These are phyloP conservation scores for Candida silvicultrix DNA, from an alignment of 805 yeast species.

Conservation along the genomic window DNA sequence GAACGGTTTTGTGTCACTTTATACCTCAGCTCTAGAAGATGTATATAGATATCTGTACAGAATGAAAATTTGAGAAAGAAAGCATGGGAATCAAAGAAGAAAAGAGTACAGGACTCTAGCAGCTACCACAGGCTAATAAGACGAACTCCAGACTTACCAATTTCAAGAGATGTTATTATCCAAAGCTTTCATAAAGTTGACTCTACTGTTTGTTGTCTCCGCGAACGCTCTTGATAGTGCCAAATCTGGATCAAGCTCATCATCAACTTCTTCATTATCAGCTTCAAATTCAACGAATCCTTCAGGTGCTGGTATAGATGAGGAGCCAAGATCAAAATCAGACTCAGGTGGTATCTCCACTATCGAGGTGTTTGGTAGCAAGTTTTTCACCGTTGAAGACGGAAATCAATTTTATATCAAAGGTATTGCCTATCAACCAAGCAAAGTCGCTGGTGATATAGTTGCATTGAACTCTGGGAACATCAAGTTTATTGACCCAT, in stretches of 20 bases:
- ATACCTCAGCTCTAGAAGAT: too few species aligned
- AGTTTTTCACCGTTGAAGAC: slow-evolving; percentile 65
- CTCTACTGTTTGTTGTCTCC: neutral
- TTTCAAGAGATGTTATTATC: neutral
- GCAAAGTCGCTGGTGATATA: slow-evolving; percentile 33
- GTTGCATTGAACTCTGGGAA: slow-evolving; percentile 12
- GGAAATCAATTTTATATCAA: slow-evolving; percentile 82
- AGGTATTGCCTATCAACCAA: slow-evolving; percentile 85
- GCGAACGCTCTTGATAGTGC: neutral
- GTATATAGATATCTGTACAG: too few species aligned
- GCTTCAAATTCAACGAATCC: neutral
- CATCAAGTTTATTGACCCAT: slow-evolving; percentile 56
- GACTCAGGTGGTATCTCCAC: slow-evolving; percentile 21
- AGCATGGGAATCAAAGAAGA: neutral
- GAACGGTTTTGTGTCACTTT: neutral
- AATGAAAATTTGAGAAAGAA: too few species aligned
- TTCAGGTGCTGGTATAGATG: neutral
- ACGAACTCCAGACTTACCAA: too few species aligned
- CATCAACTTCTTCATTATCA: neutral
- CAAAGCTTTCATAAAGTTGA: neutral
- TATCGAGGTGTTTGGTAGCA: slow-evolving; percentile 63
- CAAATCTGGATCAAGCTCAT: neutral
- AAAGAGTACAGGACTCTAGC: too few species aligned
- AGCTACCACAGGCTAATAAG: too few species aligned
- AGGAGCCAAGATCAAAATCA: neutral